Conservation (phyloP, 495 filamentous ascomycete species). For the Aspergillus saccharolyticus region DNA sequence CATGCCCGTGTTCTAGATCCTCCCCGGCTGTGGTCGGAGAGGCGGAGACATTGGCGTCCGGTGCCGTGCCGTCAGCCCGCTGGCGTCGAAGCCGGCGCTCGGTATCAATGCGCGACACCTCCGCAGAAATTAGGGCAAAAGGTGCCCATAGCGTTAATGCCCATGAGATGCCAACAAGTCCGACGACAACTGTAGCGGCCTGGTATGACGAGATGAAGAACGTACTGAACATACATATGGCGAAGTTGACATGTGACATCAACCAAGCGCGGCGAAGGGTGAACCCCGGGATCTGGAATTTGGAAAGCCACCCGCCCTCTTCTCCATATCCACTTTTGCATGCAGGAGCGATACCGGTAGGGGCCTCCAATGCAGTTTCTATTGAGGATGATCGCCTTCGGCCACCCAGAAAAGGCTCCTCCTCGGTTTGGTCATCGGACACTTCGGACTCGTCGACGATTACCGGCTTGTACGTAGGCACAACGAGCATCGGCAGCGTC, state of each 20-base stretch:
- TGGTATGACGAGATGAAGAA: constrained; percentile 64
- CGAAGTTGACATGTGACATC: constrained; percentile 72
- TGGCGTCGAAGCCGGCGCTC: constrained; percentile 52
- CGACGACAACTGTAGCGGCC: constrained; percentile 68
- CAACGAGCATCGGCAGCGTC: constrained; percentile 74
- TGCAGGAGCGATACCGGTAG: constrained; percentile 16
- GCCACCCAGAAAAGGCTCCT: constrained; percentile 12
- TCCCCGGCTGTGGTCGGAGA: constrained; percentile 1
- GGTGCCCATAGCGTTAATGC: constrained; percentile 87
- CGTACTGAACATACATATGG: constrained; percentile 71
- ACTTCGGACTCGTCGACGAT: constrained; percentile 4
- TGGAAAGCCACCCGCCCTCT: constrained; percentile 39
- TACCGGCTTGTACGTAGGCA: constrained; percentile 56
- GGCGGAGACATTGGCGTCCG: constrained; percentile 3
- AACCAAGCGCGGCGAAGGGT: constrained; percentile 86
- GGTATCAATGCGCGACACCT: constrained; percentile 74
- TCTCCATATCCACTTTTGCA: constrained; percentile 7
- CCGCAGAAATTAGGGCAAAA: constrained; percentile 84
- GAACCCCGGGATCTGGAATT: constrained; percentile 68
- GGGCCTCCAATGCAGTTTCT: constrained; percentile 27
- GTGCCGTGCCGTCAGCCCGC: constrained; percentile 18
- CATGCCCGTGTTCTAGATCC: constrained; percentile 28
- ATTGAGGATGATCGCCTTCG: constrained; percentile 31
- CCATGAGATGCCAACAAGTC: constrained; percentile 79
- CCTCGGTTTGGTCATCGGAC: constrained; percentile 14